These are phyloP conservation scores for Delitschia confertaspora DNA, from an alignment of 495 filamentous ascomycete species.

Conservation along the genomic window DNA sequence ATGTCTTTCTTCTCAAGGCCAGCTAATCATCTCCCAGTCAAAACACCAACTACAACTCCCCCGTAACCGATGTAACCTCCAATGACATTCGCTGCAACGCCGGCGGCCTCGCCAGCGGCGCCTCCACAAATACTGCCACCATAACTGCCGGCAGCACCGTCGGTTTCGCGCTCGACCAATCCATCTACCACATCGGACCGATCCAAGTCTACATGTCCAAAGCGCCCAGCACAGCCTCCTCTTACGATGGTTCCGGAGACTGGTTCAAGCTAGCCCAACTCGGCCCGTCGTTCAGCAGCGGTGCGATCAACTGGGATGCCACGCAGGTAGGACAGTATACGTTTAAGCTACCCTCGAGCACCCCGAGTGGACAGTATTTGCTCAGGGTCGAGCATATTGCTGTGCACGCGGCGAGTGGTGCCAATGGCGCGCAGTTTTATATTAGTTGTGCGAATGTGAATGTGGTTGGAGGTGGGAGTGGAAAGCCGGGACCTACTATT, in stretches of 20 bases:
- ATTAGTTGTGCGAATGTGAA: conserved; percentile 14
- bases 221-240: conserved; percentile 19
- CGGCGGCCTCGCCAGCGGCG: conserved; percentile 1
- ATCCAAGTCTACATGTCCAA: conserved; percentile 28
- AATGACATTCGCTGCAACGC: conserved; percentile 19
- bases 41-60: conserved; percentile 15
- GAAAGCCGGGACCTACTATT: conserved; percentile 6
- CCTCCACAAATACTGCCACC: conserved; percentile 2
- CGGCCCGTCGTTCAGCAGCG: conserved; percentile 6
- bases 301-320: conserved; percentile 7
- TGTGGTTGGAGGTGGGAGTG: conserved; percentile 4
- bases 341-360: conserved; percentile 5
- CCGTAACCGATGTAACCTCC: conserved; percentile 3
- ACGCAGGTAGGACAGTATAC: conserved; percentile 7
- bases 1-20: neutral
- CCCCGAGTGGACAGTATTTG: conserved; percentile 14
- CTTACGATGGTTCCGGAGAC: conserved; percentile 33
- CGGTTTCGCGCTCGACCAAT: conserved; percentile 6
- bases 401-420: conserved; percentile 10
- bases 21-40: neutral
- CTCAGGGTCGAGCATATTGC: conserved; percentile 12
- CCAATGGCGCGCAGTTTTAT: conserved; percentile 17
- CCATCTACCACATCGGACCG: conserved; percentile 9
- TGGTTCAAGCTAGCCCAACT: conserved; percentile 34
- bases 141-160: conserved; percentile 6